Evolutionary conservation across 75 land plant species (phyloP).

Genomic region (Cryptomeria japonica): DNA sequence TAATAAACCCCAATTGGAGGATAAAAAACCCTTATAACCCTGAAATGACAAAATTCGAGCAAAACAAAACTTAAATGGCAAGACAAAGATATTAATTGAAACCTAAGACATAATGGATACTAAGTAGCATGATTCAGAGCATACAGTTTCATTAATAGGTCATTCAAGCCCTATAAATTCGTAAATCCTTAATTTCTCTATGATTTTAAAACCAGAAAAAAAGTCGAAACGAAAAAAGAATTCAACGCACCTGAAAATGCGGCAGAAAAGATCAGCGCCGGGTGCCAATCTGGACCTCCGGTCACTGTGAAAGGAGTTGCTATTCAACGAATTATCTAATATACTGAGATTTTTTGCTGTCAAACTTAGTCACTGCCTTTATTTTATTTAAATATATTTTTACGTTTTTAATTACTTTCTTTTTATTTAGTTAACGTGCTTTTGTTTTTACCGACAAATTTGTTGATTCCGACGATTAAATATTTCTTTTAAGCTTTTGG

Average conservation of each 20-base stretch:
- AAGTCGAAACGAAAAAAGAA: neutral
- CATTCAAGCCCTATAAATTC: neutral
- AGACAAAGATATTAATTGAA: neutral
- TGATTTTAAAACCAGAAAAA: neutral
- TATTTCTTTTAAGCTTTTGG: neutral
- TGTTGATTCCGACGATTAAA: neutral
- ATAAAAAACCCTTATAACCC: neutral
- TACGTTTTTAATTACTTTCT: too few relatives aligned
- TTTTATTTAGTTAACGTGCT: too few relatives aligned
- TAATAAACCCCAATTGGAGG: neutral
- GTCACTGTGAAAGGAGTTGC: neutral
- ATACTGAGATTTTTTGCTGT: neutral
- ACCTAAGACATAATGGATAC: neutral
- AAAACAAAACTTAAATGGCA: neutral
- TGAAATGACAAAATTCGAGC: neutral
- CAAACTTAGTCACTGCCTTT: neutral
- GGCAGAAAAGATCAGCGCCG: neutral
- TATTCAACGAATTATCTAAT: neutral
- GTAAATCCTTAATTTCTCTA: neutral
- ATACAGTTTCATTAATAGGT: neutral
- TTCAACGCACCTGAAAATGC: neutral
- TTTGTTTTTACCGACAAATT: neutral
- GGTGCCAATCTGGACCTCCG: neutral
- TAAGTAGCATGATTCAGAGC: neutral
- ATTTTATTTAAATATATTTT: neutral